A percentile compares a stretch with the other conserved stretches of the same genome.
phyloP scores from a whole-genome alignment of 257 asterid species.

The Verbena officinalis region DNA sequence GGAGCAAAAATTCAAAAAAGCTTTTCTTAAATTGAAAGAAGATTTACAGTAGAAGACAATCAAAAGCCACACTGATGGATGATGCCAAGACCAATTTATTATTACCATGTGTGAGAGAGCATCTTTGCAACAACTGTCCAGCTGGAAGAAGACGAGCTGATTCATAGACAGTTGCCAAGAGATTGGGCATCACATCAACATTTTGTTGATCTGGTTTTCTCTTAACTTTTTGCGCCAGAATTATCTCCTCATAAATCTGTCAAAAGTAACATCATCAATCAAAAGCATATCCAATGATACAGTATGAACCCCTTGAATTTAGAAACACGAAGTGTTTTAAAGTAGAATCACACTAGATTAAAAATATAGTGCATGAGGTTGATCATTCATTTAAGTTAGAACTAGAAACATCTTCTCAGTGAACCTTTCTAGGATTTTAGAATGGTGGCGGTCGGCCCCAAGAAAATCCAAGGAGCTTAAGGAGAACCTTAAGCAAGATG shows the following conservation, averaged over 20 bases:
- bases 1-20: constrained; percentile 10
- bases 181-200: constrained; percentile 37
- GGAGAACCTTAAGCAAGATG: constrained; percentile 5
- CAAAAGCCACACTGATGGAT: constrained; percentile 9
- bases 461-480: not conserved
- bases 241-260: constrained; percentile 46
- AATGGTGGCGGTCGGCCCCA: not conserved
- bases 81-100: not conserved
- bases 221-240: constrained; percentile 26
- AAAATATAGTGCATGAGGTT: constrained; percentile 2
- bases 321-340: not conserved
- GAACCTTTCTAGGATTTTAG: not conserved
- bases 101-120: constrained; percentile 47
- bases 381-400: not conserved
- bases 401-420: not conserved
- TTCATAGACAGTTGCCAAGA: constrained; percentile 48
- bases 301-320: not conserved
- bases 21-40: not conserved
- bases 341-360: not conserved
- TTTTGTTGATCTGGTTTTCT: constrained; percentile 23
- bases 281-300: constrained; percentile 14
- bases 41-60: not conserved
- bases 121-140: constrained; percentile 48
- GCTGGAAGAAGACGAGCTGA: constrained; percentile 49
- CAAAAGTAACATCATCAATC: constrained; percentile 19